Evolutionary conservation across 352 stramenopile genomes (phyloP), one percentile per base, ranked within the genome.

Genomic region (Phytophthora lateralis): DNA sequence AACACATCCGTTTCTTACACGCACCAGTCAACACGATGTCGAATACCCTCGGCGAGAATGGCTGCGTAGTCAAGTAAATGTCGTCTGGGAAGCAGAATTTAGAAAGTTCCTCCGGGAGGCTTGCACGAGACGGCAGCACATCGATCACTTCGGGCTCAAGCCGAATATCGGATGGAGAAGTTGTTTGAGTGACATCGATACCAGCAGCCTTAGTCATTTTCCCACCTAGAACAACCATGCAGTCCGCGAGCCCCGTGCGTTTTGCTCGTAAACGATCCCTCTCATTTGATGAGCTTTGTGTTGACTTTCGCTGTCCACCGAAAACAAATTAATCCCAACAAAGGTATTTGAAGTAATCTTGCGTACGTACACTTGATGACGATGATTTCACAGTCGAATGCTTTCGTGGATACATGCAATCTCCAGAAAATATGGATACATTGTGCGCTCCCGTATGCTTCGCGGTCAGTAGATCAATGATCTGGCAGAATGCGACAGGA

Each of bases 81-180:
- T 81, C 70, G 11, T 88, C 73, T 11, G 83, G 81, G 34, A 89
- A 90, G 41, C 82, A 91, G 42, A 93, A 91, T 46, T 86, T 91
- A 0, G 81, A 85, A 9, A 93, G 63, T 18, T 90, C 79, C 12
- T 89, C 82, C 2, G 84, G 84, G 2, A 90, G 47, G 47, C 60
- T 73, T 3, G 75, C 64, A 9, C 44, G 67, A 3, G 75, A 68
- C 0, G 82, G 76, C 6, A 90, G 41, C 2, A 78, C 47, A n/a
- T 92, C 78, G 0, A 89, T 46, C 2, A 90, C 71, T 32, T 78
- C 65, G 0, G 78, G 71, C 15, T 90, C 78, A 2, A 92, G 57
- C 6, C 60, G 62, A 38, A 92, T 69, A 38, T 90, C 76, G 0
- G 69, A 66, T 0, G 71, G 77, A 11, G 71, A 75, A 7, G 18